A percentile compares a stretch with the other conserved stretches of the same genome.
Conservation (phyloP, 2,329 filamentous ascomycete genomes). For the Pyrenochaeta sp. region DNA sequence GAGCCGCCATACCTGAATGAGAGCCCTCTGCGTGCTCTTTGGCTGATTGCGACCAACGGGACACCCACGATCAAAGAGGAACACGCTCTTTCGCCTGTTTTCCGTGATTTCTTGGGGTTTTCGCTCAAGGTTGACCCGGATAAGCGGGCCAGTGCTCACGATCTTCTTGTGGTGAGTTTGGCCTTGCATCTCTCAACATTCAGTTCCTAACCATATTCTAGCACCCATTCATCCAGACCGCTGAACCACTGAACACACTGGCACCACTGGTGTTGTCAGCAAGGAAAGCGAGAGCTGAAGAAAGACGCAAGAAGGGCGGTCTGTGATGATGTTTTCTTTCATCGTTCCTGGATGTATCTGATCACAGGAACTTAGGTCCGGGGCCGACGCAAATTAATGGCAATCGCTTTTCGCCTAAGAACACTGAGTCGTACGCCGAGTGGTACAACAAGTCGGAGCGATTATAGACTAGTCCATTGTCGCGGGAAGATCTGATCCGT, state of each 20-base stretch:
- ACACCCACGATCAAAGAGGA: conserved; percentile 96
- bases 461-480: conserved; percentile 5
- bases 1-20: conserved; percentile 97
- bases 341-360: conserved; percentile 33
- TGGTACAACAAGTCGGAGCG: conserved; percentile 37
- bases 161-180: conserved; percentile 82
- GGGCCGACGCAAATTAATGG: conserved; percentile 25
- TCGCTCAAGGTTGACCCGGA: conserved; percentile 97
- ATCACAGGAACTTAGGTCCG: conserved; percentile 34
- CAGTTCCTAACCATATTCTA: conserved; percentile 27
- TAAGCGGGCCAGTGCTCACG: conserved; percentile 93
- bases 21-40: conserved; percentile 89
- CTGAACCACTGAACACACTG: conserved; percentile 69
- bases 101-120: conserved; percentile 91
- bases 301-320: conserved; percentile 64
- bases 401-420: conserved; percentile 25
- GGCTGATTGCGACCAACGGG: conserved; percentile 95
- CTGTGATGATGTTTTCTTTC: conserved; percentile 39
- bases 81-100: conserved; percentile 78
- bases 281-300: conserved; percentile 82
- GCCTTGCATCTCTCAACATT: not conserved
- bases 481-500: not conserved
- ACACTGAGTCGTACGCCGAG: conserved; percentile 35
- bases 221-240: conserved; percentile 61
- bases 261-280: conserved; percentile 88